These are phyloP conservation scores for Rhizopogon vinicolor DNA, from an alignment of 768 basidiomycete genomes.

Conservation along the genomic window DNA sequence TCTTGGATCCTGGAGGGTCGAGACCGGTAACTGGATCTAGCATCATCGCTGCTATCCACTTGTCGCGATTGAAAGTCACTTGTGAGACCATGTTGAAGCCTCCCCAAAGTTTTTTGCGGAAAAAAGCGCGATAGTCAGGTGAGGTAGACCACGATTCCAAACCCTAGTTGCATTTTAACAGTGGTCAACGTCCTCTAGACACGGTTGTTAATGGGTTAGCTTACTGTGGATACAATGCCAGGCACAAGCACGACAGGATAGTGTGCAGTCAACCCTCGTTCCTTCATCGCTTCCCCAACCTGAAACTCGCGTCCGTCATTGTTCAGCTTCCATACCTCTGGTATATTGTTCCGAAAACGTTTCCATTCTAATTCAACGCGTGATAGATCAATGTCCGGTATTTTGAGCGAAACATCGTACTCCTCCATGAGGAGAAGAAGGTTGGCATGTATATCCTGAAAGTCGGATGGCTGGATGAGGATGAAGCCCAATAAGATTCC, in stretches of 20 bases:
- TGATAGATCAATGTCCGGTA: conserved; percentile 64
- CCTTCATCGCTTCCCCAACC: conserved; percentile 65
- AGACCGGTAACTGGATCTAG: conserved; percentile 90
- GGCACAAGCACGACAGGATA: conserved; percentile 86
- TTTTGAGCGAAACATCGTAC: conserved; percentile 60
- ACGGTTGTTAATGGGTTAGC: conserved; percentile 14
- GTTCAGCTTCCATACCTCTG: conserved; percentile 79
- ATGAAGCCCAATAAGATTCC: conserved; percentile 61
- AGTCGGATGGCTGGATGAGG: conserved; percentile 61
- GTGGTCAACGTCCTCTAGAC: background rate
- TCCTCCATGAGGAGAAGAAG: conserved; percentile 62
- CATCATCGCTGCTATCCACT: conserved; percentile 88
- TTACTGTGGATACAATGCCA: conserved; percentile 83
- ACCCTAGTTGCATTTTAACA: conserved; percentile 37
- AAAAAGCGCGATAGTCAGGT: conserved; percentile 81
- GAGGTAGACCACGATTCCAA: conserved; percentile 93
- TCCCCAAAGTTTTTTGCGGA: conserved; percentile 85
- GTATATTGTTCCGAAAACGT: conserved; percentile 60
- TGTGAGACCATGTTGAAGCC: conserved; percentile 83
- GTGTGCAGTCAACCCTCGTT: conserved; percentile 59
- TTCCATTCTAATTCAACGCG: conserved; percentile 71
- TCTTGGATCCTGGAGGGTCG: conserved; percentile 80
- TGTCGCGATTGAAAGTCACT: conserved; percentile 77
- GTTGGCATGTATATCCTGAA: conserved; percentile 66
- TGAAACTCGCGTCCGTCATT: conserved; percentile 78